Evolutionary conservation across 208 protist species (phyloP).

Genomic region (Crithidia bombi): DNA sequence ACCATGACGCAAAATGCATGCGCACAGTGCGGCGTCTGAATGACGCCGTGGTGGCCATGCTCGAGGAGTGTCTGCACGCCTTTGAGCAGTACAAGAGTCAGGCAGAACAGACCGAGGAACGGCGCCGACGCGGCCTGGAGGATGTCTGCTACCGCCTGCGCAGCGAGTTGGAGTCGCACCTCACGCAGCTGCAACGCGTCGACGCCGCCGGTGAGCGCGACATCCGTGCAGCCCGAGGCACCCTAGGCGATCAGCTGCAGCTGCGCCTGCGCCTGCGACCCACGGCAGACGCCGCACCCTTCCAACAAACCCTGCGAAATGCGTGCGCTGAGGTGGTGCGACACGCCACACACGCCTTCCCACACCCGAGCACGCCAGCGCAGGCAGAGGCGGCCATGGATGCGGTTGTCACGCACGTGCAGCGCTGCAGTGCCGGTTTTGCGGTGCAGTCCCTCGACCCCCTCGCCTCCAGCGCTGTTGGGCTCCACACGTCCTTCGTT

Average conservation of each 20-base stretch:
- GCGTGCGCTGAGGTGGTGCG: slow-evolving; percentile 52
- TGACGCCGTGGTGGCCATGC: slow-evolving; percentile 30
- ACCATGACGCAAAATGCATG: slow-evolving; percentile 43
- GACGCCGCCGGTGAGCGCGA: slow-evolving; percentile 23
- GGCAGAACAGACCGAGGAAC: slow-evolving; percentile 15
- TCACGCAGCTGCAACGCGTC: slow-evolving; percentile 29
- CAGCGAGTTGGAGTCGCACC: slow-evolving; percentile 27
- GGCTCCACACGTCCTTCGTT: neutral
- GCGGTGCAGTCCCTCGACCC: slow-evolving; percentile 27
- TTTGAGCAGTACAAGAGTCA: slow-evolving; percentile 16
- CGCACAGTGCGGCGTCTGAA: slow-evolving; percentile 37
- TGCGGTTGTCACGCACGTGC: slow-evolving; percentile 40
- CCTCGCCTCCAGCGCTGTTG: slow-evolving; percentile 23
- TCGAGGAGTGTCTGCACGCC: slow-evolving; percentile 28
- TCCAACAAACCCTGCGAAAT: slow-evolving; percentile 54
- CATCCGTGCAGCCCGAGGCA: slow-evolving; percentile 18
- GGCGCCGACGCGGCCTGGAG: slow-evolving; percentile 17
- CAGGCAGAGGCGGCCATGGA: slow-evolving; percentile 48
- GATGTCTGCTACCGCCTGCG: slow-evolving; percentile 37
- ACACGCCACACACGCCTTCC: slow-evolving; percentile 42
- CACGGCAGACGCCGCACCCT: slow-evolving; percentile 29
- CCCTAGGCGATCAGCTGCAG: slow-evolving; percentile 22
- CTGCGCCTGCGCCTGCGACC: neutral
- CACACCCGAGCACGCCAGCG: slow-evolving; percentile 30
- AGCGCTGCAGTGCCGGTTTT: slow-evolving; percentile 27